Percentiles rank a stretch among this genome's conserved stretches.
These are phyloP conservation scores for Trypanosomatidae sp. DNA, from an alignment of 208 protist genomes.

Conservation along the genomic window DNA sequence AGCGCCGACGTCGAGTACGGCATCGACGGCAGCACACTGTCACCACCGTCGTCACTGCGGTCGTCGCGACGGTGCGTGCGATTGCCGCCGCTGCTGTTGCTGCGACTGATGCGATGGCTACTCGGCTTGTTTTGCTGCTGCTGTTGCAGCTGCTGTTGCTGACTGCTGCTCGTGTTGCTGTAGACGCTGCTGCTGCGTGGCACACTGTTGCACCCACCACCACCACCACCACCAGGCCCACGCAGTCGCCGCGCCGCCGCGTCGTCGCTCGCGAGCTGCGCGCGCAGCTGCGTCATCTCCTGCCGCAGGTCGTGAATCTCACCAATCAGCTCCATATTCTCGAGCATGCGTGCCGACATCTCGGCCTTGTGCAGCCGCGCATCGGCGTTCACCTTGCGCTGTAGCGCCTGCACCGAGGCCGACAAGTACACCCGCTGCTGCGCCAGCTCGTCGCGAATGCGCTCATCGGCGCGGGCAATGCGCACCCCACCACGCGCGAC, in stretches of 20 bases:
- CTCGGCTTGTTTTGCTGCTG: not conserved
- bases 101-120: too few species aligned
- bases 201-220: not conserved
- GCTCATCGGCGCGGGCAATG: constrained; percentile 43
- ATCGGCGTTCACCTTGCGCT: constrained; percentile 85
- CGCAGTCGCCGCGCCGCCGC: constrained; percentile 10
- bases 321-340: constrained; percentile 91
- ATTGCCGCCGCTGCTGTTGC: too few species aligned
- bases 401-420: constrained; percentile 87
- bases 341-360: constrained; percentile 88
- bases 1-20: too few species aligned
- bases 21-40: too few species aligned
- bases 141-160: not conserved
- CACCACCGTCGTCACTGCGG: too few species aligned
- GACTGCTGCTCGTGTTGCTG: not conserved
- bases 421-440: constrained; percentile 88
- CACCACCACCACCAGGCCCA: not conserved
- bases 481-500: constrained; percentile 43
- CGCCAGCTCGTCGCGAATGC: constrained; percentile 83
- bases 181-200: not conserved
- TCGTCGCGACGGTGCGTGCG: too few species aligned
- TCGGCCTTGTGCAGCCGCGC: constrained; percentile 83
- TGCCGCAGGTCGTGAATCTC: constrained; percentile 92
- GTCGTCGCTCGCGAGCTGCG: constrained; percentile 43
- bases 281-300: constrained; percentile 75